phyloP scores from a whole-genome alignment of 345 rosid species.

The Turritis glabra region DNA sequence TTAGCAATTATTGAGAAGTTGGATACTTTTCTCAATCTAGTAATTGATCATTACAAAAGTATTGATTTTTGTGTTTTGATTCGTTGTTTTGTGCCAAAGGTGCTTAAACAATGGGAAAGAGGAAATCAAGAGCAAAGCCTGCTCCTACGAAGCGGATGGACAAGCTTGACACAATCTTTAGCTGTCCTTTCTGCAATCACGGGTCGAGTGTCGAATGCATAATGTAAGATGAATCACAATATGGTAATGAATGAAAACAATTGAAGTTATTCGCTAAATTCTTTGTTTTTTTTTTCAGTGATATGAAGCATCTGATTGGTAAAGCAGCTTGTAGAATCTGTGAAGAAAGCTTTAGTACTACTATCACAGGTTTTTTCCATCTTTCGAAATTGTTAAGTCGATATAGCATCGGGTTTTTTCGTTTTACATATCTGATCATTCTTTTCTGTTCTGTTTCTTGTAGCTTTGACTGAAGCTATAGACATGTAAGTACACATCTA shows the following conservation, averaged over 20 bases:
- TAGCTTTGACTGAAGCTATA: constrained; percentile 87
- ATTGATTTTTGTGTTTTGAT: not conserved
- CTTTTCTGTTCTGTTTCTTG: constrained; percentile 36
- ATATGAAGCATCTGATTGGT: constrained; percentile 86
- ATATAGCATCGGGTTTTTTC: not conserved
- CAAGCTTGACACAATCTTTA: constrained; percentile 92
- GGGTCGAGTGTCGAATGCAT: constrained; percentile 88
- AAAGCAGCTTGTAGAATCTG: constrained; percentile 81
- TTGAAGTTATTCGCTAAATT: not conserved
- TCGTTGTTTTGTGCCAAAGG: not conserved
- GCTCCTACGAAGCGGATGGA: constrained; percentile 90
- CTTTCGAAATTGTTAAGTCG: not conserved
- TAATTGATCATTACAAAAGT: not conserved
- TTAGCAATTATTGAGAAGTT: not conserved
- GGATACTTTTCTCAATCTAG: not conserved
- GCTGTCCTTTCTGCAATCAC: constrained; percentile 97
- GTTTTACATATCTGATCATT: not conserved
- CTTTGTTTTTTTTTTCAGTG: constrained; percentile 50
- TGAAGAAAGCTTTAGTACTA: constrained; percentile 81
- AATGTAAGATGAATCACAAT: constrained; percentile 46
- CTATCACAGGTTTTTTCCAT: constrained; percentile 64
- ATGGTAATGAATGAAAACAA: not conserved
- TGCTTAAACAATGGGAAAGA: constrained; percentile 75
- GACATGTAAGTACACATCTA: constrained; percentile 70
- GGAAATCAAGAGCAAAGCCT: constrained; percentile 96